Conservation (phyloP, 2,329 filamentous ascomycete genomes). For the Aspergillus hiratsukae region DNA sequence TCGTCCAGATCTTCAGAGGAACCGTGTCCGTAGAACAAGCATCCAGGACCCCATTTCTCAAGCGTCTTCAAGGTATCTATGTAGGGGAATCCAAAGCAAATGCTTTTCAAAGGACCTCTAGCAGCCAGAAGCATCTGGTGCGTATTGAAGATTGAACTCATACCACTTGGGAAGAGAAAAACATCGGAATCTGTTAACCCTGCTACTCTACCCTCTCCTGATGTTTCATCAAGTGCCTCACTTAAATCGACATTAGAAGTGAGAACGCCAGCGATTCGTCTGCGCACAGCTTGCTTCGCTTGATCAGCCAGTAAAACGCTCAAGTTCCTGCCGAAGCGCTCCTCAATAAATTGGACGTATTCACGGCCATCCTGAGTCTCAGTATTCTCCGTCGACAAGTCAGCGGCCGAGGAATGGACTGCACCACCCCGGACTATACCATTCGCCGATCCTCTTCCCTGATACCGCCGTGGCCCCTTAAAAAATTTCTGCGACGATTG, state of each 20-base stretch:
- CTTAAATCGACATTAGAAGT: slow-evolving; percentile 65
- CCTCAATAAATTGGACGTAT: slow-evolving; percentile 78
- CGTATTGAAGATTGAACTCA: slow-evolving; percentile 91
- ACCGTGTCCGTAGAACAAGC: slow-evolving; percentile 79
- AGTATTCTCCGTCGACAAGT: slow-evolving; percentile 18
- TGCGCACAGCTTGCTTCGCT: slow-evolving; percentile 78
- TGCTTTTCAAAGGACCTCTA: slow-evolving; percentile 64
- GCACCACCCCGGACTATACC: slow-evolving; percentile 24
- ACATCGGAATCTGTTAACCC: slow-evolving; percentile 80
- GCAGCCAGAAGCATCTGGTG: slow-evolving; percentile 69
- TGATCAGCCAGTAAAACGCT: slow-evolving; percentile 72
- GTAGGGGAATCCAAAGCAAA: slow-evolving; percentile 96
- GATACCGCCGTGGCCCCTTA: slow-evolving; percentile 79
- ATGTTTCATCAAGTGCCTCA: slow-evolving; percentile 49
- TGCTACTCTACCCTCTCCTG: slow-evolving; percentile 31
- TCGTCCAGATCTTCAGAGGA: slow-evolving; percentile 76
- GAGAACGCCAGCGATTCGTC: slow-evolving; percentile 83
- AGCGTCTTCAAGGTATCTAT: slow-evolving; percentile 94
- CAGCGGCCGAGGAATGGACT: slow-evolving; percentile 37
- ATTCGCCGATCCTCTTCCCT: slow-evolving; percentile 56
- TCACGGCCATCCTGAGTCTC: slow-evolving; percentile 53
- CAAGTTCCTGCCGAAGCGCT: slow-evolving; percentile 88
- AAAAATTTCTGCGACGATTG: slow-evolving; percentile 34
- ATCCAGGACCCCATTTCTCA: slow-evolving; percentile 89
- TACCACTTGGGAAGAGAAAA: slow-evolving; percentile 81